phyloP scores from a whole-genome alignment of 176 grass and related monocot species.

The Leersia perrieri region DNA sequence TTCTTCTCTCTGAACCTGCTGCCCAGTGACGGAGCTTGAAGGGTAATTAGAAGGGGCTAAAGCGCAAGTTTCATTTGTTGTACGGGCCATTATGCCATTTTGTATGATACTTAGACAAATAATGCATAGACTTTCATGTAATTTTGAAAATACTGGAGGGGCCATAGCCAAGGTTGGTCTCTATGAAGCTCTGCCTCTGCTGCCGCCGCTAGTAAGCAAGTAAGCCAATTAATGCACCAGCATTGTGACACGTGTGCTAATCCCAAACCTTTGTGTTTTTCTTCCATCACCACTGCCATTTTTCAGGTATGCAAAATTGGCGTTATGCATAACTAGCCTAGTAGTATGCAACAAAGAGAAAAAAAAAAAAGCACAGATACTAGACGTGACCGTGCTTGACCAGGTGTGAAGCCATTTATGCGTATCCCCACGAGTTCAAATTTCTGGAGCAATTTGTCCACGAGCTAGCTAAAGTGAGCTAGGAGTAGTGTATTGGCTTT shows the following conservation, averaged over 20 bases:
- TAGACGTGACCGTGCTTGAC: background rate
- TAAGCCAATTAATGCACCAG: background rate
- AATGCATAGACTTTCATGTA: too few relatives aligned
- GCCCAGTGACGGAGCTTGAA: too few relatives aligned
- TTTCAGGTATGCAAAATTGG: background rate
- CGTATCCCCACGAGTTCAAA: background rate
- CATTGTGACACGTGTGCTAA: background rate
- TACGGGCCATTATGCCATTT: too few relatives aligned
- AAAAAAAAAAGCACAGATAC: background rate
- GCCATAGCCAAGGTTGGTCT: too few relatives aligned
- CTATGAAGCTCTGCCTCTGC: too few relatives aligned
- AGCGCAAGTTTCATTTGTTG: too few relatives aligned
- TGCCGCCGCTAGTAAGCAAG: too few relatives aligned
- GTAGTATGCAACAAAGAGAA: background rate
- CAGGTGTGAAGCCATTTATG: conserved; percentile 32
- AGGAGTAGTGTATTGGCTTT: background rate
- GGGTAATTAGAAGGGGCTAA: too few relatives aligned
- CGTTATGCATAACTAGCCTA: background rate
- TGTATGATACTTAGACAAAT: too few relatives aligned
- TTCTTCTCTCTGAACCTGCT: too few relatives aligned
- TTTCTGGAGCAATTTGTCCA: background rate
- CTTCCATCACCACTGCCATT: background rate
- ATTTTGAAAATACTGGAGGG: too few relatives aligned
- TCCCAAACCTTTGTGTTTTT: background rate
- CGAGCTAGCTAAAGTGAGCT: background rate